Conservation (phyloP, 768 basidiomycete genomes). For the Suillus paluster region DNA sequence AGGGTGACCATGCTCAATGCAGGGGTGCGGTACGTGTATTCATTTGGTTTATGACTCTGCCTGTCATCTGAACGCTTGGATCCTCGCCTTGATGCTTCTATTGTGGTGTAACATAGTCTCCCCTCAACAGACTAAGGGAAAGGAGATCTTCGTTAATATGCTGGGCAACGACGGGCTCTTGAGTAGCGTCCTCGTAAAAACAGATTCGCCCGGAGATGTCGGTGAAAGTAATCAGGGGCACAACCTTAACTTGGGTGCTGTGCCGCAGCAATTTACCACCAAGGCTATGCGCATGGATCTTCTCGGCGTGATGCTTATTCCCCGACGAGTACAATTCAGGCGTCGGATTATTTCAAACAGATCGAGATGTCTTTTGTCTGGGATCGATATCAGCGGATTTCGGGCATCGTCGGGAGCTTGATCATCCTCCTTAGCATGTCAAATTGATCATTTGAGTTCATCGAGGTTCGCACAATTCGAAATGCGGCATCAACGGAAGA, state of each 20-base stretch:
- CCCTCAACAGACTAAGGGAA: neutral
- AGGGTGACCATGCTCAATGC: neutral
- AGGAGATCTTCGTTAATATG: neutral
- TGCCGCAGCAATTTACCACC: neutral
- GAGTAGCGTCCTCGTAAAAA: neutral
- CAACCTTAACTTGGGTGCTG: too few species aligned
- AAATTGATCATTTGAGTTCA: too few species aligned
- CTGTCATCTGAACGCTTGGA: too few species aligned
- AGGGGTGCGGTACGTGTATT: neutral
- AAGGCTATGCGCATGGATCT: neutral
- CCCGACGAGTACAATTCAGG: neutral
- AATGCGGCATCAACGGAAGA: neutral
- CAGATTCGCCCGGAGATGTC: neutral
- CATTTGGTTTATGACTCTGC: neutral
- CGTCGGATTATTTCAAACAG: neutral
- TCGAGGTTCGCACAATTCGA: neutral
- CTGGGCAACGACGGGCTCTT: too few species aligned
- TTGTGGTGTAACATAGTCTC: neutral
- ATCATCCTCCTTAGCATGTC: neutral
- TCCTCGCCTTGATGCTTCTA: neutral
- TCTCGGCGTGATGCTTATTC: neutral
- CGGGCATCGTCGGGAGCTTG: neutral
- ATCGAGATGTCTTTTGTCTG: neutral
- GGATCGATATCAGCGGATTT: neutral
- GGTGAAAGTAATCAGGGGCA: neutral